Percentiles rank a stretch among this genome's conserved stretches.
These are phyloP conservation scores for Leccinum uliginosum DNA, from an alignment of 768 basidiomycete genomes.

Conservation along the genomic window DNA sequence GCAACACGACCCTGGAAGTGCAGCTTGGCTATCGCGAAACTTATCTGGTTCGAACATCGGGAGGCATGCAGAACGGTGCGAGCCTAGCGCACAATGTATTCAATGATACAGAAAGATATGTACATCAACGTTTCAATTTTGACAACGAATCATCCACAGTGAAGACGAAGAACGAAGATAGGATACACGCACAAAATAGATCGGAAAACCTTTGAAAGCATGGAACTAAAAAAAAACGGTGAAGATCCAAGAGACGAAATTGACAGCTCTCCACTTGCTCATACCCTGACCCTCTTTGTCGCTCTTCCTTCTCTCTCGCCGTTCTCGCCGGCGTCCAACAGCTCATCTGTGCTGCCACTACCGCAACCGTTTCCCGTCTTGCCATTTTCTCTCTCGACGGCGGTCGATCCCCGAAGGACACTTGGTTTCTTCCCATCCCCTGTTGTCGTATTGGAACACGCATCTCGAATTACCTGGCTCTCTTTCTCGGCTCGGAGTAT, in stretches of 20 bases:
- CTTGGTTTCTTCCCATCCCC: constrained; percentile 22
- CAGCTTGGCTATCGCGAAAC: no score
- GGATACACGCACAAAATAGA: background rate
- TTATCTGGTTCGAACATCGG: no score
- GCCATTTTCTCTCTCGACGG: background rate
- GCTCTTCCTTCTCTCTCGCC: constrained; percentile 47
- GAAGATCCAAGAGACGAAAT: background rate
- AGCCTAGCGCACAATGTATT: no score
- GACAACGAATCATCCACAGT: background rate
- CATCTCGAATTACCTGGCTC: constrained; percentile 16
- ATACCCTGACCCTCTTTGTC: constrained; percentile 16
- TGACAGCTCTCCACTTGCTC: background rate
- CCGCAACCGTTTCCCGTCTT: background rate
- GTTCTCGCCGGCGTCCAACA: constrained; percentile 74
- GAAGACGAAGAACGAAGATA: constrained; percentile 14
- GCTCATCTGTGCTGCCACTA: constrained; percentile 16
- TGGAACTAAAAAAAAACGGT: background rate
- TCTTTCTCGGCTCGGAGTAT: constrained; percentile 24
- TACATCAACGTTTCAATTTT: background rate
- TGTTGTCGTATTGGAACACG: constrained; percentile 1
- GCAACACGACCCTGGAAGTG: no score
- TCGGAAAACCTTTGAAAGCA: constrained; percentile 8
- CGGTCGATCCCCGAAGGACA: constrained; percentile 16
- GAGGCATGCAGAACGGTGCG: no score
- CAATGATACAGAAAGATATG: background rate